phyloP scores from a whole-genome alignment of 2,329 filamentous ascomycete species.

The Penicillium sp. region DNA sequence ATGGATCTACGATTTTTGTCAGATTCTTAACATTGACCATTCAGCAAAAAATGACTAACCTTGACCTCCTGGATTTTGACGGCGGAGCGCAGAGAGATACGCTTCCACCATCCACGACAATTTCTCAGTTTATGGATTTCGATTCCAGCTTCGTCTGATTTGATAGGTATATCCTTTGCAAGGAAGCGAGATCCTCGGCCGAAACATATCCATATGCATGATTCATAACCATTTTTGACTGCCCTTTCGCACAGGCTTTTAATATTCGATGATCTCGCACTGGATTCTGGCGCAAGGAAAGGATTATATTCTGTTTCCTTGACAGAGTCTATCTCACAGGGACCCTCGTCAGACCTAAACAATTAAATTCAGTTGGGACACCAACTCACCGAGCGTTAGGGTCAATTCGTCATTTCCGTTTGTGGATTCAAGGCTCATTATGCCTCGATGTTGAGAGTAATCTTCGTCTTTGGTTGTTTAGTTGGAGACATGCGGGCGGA shows the following conservation, averaged over 20 bases:
- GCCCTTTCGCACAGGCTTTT: conserved; percentile 1
- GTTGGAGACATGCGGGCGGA: neutral
- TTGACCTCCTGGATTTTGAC: conserved; percentile 5
- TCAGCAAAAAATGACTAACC: conserved; percentile 1
- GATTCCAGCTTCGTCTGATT: conserved; percentile 1
- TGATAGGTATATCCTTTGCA: conserved; percentile 2
- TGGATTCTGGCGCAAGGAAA: neutral
- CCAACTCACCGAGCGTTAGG: neutral
- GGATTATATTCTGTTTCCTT: neutral
- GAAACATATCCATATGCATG: conserved; percentile 3
- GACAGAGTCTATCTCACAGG: neutral
- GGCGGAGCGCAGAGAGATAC: conserved; percentile 1
- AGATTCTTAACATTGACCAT: conserved; percentile 1
- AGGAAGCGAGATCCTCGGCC: conserved; percentile 2
- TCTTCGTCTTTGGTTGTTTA: neutral
- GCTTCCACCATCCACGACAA: conserved; percentile 1
- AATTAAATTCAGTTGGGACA: neutral
- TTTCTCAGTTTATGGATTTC: conserved; percentile 2
- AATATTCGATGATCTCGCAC: conserved; percentile 3
- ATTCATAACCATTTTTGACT: conserved; percentile 2
- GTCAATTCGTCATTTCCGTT: neutral
- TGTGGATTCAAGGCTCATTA: neutral
- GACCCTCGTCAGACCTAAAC: neutral
- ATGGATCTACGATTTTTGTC: neutral
- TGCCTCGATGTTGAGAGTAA: neutral